Evolutionary conservation across 1,139 yeast species (phyloP).

Genomic region (Taphrina wiesneri): DNA sequence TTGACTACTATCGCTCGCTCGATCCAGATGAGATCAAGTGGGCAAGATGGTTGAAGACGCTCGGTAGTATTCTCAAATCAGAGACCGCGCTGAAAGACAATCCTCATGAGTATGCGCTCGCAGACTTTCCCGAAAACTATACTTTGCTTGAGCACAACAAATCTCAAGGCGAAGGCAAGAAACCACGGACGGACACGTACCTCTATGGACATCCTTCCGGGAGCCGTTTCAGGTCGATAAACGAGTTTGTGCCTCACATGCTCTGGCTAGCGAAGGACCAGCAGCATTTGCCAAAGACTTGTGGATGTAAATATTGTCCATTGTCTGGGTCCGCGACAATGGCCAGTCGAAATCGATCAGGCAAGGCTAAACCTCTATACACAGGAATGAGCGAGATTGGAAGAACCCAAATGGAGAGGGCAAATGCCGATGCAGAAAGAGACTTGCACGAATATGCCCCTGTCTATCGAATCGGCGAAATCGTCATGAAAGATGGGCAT

Average conservation of each 20-base stretch:
- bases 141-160: conserved; percentile 29
- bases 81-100: background rate
- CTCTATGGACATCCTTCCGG: conserved; percentile 40
- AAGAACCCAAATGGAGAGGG: background rate
- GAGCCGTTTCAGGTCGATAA: conserved; percentile 35
- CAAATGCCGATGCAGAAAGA: background rate
- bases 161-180: background rate
- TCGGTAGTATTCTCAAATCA: background rate
- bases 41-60: background rate
- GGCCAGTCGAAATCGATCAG: background rate
- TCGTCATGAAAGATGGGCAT: background rate
- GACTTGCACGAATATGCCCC: conserved; percentile 11
- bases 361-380: background rate
- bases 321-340: background rate
- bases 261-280: conserved; percentile 34
- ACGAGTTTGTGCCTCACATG: conserved; percentile 38
- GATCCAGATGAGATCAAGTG: background rate
- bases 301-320: conserved; percentile 7
- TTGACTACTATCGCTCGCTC: background rate
- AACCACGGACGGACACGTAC: conserved; percentile 33
- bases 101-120: background rate
- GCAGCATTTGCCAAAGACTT: conserved; percentile 1
- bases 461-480: conserved; percentile 4
- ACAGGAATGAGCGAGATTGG: conserved; percentile 3
- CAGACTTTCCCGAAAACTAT: conserved; percentile 31